Evolutionary conservation across 768 basidiomycete genomes (phyloP), one percentile per base, ranked within the genome.

Genomic region (Pleurotus citrinopileatus): DNA sequence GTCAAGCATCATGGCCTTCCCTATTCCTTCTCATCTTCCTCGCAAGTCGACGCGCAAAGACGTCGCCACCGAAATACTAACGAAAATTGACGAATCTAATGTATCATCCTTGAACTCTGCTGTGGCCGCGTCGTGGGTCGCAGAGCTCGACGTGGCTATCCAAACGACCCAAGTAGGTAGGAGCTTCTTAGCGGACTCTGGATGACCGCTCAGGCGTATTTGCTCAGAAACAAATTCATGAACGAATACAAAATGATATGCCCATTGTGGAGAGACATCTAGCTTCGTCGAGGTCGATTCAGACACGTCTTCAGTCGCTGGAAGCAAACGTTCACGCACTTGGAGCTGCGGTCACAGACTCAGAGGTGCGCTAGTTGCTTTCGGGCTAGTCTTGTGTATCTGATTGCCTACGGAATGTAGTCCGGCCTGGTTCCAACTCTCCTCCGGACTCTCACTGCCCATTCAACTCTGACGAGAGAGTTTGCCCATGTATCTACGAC

Each of bases 141-240:
- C 70, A 0, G 87, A 90, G 63, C 75, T 96, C 25, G 84, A 94
- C 59, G 76, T 80, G 42, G 82, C 85, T 10, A 89, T 94, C 56
- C 70, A 70, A 20, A 71, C 73, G 29, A 91, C 88, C 9, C 89
- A 91, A 76, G 93, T 91, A 62, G 34, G 54, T 53, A 55, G 23
- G 53, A 26, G 20, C 23, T 36, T 20, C 38, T 50, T 1, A 52
- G 53, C 25, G 55, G 40, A 27, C 19, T 20, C 28, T 15, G 37
- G 26, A 22, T 25, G 61, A 17, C 61, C 43, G 42, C 53, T 64
- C 60, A 59, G 42, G 52, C 44, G 48, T 60, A 52, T 55, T 59
- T 42, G 58, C 60, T 34, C 68, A 93, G 84, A 71, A 75, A 61
- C 79, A 75, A 61, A 84, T 96, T 59, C 84, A 87, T 60, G 83